phyloP scores from a whole-genome alignment of 257 asterid genomes.

The Capsicum pubescens region DNA sequence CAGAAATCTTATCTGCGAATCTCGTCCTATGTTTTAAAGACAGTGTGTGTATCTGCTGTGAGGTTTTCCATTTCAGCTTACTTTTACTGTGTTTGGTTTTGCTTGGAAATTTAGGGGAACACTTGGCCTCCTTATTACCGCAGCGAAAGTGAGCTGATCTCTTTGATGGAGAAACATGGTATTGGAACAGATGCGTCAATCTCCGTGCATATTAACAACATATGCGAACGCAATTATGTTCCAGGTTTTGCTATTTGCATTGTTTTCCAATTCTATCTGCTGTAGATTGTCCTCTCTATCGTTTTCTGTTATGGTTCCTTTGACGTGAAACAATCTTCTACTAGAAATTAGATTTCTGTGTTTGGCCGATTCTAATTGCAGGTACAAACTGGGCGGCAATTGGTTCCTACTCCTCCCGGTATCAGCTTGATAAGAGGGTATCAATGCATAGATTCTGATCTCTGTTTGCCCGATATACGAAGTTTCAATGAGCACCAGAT shows the following conservation, averaged over 20 bases:
- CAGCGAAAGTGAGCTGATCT: slow-evolving; percentile 86
- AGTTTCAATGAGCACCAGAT: slow-evolving; percentile 95
- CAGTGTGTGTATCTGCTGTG: not conserved
- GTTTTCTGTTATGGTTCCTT: not conserved
- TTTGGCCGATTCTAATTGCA: slow-evolving; percentile 38
- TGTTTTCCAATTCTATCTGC: slow-evolving; percentile 21
- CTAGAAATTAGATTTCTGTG: not conserved
- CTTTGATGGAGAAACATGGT: slow-evolving; percentile 91
- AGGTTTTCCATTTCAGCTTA: not conserved
- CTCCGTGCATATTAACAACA: slow-evolving; percentile 90
- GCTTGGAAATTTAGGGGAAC: slow-evolving; percentile 60
- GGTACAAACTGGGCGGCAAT: slow-evolving; percentile 89
- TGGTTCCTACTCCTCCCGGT: slow-evolving; percentile 87
- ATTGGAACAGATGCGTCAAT: slow-evolving; percentile 96
- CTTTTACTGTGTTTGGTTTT: slow-evolving; percentile 22
- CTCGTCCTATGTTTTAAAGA: not conserved
- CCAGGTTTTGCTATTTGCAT: slow-evolving; percentile 60
- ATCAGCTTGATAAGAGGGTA: slow-evolving; percentile 92
- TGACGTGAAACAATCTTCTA: not conserved
- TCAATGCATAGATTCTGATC: slow-evolving; percentile 90
- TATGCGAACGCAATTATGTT: slow-evolving; percentile 84
- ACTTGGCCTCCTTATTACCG: slow-evolving; percentile 85
- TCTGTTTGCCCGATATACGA: slow-evolving; percentile 89
- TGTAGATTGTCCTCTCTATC: not conserved
- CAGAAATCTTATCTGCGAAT: not conserved